A percentile compares a stretch with the other conserved stretches of the same genome.
Conservation (phyloP, 2,329 filamentous ascomycete genomes). For the Aspergillus sp. region DNA sequence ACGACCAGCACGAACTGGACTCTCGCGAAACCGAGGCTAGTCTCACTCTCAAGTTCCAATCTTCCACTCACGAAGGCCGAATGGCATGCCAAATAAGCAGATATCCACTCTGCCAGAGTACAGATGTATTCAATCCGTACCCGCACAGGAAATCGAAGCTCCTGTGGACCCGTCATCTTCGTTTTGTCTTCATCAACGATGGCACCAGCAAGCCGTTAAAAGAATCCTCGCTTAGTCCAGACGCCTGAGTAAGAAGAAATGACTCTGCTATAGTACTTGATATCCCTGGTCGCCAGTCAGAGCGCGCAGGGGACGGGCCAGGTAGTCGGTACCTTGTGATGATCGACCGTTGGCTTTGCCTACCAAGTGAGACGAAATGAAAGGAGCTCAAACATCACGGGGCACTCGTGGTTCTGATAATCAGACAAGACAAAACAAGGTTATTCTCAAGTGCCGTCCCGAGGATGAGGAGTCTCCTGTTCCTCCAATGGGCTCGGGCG, state of each 20-base stretch:
- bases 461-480: conserved; percentile 12
- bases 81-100: background rate
- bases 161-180: background rate
- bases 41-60: background rate
- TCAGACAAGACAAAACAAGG: conserved; percentile 18
- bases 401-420: background rate
- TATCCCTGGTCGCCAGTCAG: background rate
- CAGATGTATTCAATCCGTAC: background rate
- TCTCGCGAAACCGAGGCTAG: conserved; percentile 1
- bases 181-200: background rate
- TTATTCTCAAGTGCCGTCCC: conserved; percentile 24
- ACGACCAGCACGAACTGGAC: conserved; percentile 9
- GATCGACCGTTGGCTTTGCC: conserved; percentile 1
- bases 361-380: conserved; percentile 6
- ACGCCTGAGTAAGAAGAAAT: conserved; percentile 2
- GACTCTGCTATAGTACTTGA: background rate
- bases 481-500: background rate
- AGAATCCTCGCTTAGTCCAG: background rate
- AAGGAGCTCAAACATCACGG: conserved; percentile 11
- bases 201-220: background rate
- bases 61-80: background rate
- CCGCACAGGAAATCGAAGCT: background rate
- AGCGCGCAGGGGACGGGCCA: background rate
- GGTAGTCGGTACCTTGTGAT: background rate
- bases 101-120: background rate